Conservation (phyloP, 805 yeast genomes). For the Candida jianshihensis region DNA sequence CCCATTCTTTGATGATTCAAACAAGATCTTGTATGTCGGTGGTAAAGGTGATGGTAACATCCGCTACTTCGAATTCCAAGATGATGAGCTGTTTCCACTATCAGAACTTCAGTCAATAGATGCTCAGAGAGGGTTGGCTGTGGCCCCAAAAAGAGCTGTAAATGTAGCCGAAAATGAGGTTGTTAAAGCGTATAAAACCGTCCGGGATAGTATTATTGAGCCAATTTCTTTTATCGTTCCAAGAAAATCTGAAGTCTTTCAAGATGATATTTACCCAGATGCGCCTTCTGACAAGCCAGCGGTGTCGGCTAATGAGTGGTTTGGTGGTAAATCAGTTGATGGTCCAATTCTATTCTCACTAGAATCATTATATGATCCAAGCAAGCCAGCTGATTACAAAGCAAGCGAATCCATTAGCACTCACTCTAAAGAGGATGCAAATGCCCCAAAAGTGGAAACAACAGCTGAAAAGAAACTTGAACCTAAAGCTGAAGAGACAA, state of each 20-base stretch:
- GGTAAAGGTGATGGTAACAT: conserved; percentile 99
- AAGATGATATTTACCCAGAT: conserved; percentile 88
- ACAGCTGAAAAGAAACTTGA: conserved; percentile 18
- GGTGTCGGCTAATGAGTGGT: conserved; percentile 71
- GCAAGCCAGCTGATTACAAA: conserved; percentile 39
- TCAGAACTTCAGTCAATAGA: conserved; percentile 87
- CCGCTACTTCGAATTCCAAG: conserved; percentile 84
- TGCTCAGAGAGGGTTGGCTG: conserved; percentile 94
- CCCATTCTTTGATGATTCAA: conserved; percentile 83
- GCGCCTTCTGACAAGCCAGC: conserved; percentile 81
- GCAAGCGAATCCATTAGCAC: conserved; percentile 28
- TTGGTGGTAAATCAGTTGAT: conserved; percentile 66
- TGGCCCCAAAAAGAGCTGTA: conserved; percentile 77
- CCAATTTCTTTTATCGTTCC: conserved; percentile 93
- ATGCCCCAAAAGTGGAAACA: conserved; percentile 12
- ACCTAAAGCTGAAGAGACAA: conserved; percentile 5
- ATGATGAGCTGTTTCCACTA: conserved; percentile 74
- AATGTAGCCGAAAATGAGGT: conserved; percentile 81
- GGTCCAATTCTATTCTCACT: conserved; percentile 78
- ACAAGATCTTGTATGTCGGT: conserved; percentile 76
- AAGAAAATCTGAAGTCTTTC: conserved; percentile 88
- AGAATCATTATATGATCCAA: conserved; percentile 75
- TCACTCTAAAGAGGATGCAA: conserved; percentile 9
- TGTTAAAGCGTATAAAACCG: conserved; percentile 76
- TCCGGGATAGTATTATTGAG: conserved; percentile 76